These are phyloP conservation scores for Starmerella geochares DNA, from an alignment of 805 yeast genomes.

Conservation along the genomic window DNA sequence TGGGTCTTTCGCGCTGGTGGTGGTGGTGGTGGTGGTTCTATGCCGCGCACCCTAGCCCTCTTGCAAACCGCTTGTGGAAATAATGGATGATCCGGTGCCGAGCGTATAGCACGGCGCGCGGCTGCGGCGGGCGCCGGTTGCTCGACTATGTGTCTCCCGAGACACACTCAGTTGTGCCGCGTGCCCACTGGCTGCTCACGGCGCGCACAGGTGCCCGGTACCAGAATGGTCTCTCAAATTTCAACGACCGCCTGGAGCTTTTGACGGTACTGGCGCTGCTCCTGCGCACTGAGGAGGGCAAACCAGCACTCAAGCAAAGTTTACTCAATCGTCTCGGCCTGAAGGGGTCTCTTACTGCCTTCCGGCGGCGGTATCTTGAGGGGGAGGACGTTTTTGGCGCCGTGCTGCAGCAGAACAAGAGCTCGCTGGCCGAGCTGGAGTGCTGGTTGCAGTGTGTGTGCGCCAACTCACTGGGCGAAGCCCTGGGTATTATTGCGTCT, in stretches of 20 bases:
- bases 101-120: slow-evolving; percentile 7
- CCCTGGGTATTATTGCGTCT: slow-evolving; percentile 20
- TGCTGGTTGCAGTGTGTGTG: slow-evolving; percentile 12
- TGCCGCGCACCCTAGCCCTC: slow-evolving; percentile 3
- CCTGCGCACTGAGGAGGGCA: background rate
- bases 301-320: background rate
- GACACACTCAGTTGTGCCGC: slow-evolving; percentile 13
- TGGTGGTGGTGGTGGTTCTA: background rate
- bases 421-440: slow-evolving; percentile 6
- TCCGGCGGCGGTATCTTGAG: background rate
- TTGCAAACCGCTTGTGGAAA: background rate
- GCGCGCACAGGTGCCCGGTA: slow-evolving; percentile 20
- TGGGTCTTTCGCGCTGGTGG: too few species aligned
- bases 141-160: slow-evolving; percentile 16
- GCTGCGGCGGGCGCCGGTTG: slow-evolving; percentile 15
- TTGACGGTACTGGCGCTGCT: slow-evolving; percentile 8
- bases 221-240: background rate
- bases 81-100: slow-evolving; percentile 9
- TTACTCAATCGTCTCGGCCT: background rate
- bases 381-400: slow-evolving; percentile 1
- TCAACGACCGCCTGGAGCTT: slow-evolving; percentile 15
- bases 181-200: slow-evolving; percentile 11
- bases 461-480: slow-evolving; percentile 18
- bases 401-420: background rate
- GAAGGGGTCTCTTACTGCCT: background rate